Conservation (phyloP, 2,329 filamentous ascomycete genomes). For the Hymenoscyphus infarciens region DNA sequence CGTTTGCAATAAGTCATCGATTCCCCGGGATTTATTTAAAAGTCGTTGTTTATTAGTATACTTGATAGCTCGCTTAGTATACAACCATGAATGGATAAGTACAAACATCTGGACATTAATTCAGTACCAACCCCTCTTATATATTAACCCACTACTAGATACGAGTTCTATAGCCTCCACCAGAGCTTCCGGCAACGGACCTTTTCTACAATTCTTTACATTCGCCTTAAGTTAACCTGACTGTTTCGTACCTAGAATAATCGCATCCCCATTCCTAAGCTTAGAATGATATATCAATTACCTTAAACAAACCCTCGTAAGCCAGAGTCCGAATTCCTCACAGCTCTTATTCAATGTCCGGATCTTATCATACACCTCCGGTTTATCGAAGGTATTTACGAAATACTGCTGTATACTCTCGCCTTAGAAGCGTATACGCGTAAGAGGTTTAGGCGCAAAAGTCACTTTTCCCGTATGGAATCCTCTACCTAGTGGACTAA, state of each 20-base stretch:
- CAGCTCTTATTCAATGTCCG: not conserved
- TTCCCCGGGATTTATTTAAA: too few relatives aligned
- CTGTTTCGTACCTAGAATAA: slow-evolving; percentile 6
- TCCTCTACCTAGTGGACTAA: not conserved
- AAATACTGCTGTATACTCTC: not conserved
- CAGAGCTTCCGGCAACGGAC: not conserved
- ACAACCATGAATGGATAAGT: not conserved
- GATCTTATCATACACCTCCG: not conserved
- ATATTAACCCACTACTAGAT: not conserved
- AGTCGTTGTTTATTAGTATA: too few relatives aligned
- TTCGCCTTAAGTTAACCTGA: not conserved
- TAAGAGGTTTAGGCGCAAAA: not conserved
- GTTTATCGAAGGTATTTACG: not conserved
- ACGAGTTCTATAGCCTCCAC: not conserved
- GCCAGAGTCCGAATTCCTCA: not conserved
- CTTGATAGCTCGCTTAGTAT: too few relatives aligned
- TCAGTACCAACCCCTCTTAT: not conserved
- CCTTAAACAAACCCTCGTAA: not conserved
- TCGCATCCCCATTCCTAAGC: not conserved
- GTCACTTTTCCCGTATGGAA: not conserved
- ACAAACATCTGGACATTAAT: not conserved
- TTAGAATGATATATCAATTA: slow-evolving; percentile 5
- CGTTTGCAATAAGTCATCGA: too few relatives aligned
- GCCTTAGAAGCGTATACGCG: slow-evolving; percentile 5
- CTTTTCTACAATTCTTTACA: not conserved